Evolutionary conservation across 768 basidiomycete genomes (phyloP).

Genomic region (Porpolomopsis calyptriformis): DNA sequence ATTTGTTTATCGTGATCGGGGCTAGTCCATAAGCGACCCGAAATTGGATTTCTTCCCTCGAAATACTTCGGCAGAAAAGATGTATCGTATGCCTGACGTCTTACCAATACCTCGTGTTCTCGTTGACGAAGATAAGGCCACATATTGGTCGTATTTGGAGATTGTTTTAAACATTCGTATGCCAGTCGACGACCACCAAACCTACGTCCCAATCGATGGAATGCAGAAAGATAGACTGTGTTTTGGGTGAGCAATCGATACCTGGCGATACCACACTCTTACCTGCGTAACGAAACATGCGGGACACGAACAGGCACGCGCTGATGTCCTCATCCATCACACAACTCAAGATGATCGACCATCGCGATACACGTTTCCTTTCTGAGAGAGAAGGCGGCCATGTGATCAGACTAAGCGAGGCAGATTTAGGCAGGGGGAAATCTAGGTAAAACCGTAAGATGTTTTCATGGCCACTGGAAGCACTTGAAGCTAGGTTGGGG

Average conservation of each 20-base stretch:
- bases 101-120: conserved; percentile 28
- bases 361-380: conserved; percentile 40
- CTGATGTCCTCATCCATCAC: conserved; percentile 35
- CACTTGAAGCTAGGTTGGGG: too few species aligned
- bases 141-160: conserved; percentile 43
- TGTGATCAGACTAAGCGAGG: conserved; percentile 30
- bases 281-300: conserved; percentile 57
- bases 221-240: conserved; percentile 56
- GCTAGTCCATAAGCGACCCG: conserved; percentile 43
- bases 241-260: conserved; percentile 6
- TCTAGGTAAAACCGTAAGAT: conserved; percentile 25
- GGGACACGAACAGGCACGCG: conserved; percentile 43
- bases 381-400: conserved; percentile 51
- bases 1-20: conserved; percentile 51
- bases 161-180: conserved; percentile 26
- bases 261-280: conserved; percentile 13
- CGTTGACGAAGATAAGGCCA: conserved; percentile 63
- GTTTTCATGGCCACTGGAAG: not conserved
- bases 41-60: conserved; percentile 26
- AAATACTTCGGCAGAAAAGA: conserved; percentile 43
- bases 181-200: conserved; percentile 44
- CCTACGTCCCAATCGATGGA: conserved; percentile 31
- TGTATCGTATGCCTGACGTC: conserved; percentile 29
- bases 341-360: conserved; percentile 44
- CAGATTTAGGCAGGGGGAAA: conserved; percentile 17